Conservation (phyloP, 192 early-diverging fungal species). For the Coemansia sp. region DNA sequence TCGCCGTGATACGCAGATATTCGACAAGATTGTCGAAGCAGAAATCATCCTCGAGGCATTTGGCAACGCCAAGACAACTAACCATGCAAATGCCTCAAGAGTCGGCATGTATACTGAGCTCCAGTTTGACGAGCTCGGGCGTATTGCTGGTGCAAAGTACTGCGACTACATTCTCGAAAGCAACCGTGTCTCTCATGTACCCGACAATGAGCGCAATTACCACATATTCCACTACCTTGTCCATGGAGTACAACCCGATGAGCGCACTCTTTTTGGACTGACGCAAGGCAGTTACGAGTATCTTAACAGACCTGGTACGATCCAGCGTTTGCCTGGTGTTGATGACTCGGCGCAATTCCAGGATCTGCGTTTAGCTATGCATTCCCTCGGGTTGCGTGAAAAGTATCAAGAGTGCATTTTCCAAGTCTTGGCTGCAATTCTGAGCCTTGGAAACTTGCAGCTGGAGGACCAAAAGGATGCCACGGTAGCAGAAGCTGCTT, state of each 20-base stretch:
- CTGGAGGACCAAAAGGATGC: constrained; percentile 71
- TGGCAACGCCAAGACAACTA: constrained; percentile 76
- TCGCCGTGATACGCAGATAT: constrained; percentile 66
- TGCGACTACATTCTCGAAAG: constrained; percentile 90
- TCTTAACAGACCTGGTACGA: constrained; percentile 37
- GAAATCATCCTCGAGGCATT: constrained; percentile 81
- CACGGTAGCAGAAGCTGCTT: constrained; percentile 67
- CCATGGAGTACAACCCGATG: constrained; percentile 74
- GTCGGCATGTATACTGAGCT: constrained; percentile 84
- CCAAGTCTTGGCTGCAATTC: constrained; percentile 77
- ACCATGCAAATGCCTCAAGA: constrained; percentile 77
- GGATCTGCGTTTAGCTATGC: constrained; percentile 76
- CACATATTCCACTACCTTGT: constrained; percentile 95
- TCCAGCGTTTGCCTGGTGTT: constrained; percentile 53
- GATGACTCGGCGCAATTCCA: constrained; percentile 63
- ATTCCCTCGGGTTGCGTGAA: constrained; percentile 80
- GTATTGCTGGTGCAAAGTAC: constrained; percentile 81
- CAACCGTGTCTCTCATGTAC: constrained; percentile 63
- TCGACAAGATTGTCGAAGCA: constrained; percentile 65
- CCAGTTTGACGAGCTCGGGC: constrained; percentile 89
- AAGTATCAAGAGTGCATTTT: constrained; percentile 83
- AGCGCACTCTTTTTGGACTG: constrained; percentile 71
- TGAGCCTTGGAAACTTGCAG: constrained; percentile 84
- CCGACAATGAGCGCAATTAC: constrained; percentile 78
- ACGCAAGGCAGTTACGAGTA: constrained; percentile 57